Evolutionary conservation across 257 asterid genomes (phyloP).

Genomic region (Nemophila menziesii): DNA sequence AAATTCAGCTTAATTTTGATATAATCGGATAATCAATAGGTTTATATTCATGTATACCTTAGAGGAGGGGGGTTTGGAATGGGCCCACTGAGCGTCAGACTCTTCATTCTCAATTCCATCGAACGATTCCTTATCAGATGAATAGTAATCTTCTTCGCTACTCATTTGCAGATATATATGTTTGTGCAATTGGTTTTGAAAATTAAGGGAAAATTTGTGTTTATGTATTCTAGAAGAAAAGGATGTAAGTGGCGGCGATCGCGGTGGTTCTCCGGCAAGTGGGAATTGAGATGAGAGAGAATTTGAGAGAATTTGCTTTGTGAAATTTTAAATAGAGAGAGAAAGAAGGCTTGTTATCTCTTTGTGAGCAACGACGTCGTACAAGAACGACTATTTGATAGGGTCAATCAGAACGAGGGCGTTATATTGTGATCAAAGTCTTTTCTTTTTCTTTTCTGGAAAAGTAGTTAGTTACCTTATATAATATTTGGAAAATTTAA

Average conservation of each 20-base stretch:
- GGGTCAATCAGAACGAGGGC: background rate
- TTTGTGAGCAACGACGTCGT: slow-evolving; percentile 28
- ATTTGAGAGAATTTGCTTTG: slow-evolving; percentile 5
- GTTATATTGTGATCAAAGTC: background rate
- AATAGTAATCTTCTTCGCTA: slow-evolving; percentile 39
- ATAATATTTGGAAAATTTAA: too few species aligned
- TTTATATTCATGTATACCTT: slow-evolving; percentile 33
- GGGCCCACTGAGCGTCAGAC: slow-evolving; percentile 30
- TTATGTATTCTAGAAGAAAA: too few species aligned
- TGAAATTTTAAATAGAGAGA: background rate
- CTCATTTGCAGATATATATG: slow-evolving; percentile 15
- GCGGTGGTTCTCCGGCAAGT: slow-evolving; percentile 8
- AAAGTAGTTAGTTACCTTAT: too few species aligned
- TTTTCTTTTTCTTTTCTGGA: too few species aligned
- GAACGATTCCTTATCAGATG: slow-evolving; percentile 51
- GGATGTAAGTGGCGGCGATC: slow-evolving; percentile 3
- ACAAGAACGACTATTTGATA: slow-evolving; percentile 7
- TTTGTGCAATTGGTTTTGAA: background rate
- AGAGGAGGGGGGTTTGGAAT: slow-evolving; percentile 39
- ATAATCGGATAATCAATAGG: slow-evolving; percentile 1
- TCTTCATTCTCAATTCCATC: slow-evolving; percentile 62
- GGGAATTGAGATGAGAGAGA: slow-evolving; percentile 5
- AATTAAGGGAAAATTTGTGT: too few species aligned
- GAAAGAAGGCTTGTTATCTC: slow-evolving; percentile 1
- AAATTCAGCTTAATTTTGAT: slow-evolving; percentile 3